These are phyloP conservation scores for Penicillium cosmopolitanum DNA, from an alignment of 495 filamentous ascomycete genomes.

Conservation along the genomic window DNA sequence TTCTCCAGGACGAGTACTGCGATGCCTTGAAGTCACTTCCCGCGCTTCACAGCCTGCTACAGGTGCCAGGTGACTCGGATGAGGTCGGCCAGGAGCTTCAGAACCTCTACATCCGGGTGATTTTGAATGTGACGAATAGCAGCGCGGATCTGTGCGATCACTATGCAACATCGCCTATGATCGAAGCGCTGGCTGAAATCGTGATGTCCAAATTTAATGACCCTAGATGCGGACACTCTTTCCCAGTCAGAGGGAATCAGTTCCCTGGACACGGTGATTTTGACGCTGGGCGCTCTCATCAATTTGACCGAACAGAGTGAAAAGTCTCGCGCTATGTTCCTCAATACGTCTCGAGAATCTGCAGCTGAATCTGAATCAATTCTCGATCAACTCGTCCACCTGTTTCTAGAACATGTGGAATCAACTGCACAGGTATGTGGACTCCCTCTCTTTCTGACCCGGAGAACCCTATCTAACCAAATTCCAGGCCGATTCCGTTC, in stretches of 20 bases:
- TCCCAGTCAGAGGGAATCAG: conserved; percentile 45
- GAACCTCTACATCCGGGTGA: conserved; percentile 63
- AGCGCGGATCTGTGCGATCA: conserved; percentile 65
- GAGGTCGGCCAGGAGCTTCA: conserved; percentile 25
- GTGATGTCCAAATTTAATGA: conserved; percentile 43
- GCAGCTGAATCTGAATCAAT: conserved; percentile 21
- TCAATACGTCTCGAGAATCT: conserved; percentile 25
- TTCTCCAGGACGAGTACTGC: conserved; percentile 27
- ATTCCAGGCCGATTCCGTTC: conserved; percentile 75
- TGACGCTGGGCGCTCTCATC: conserved; percentile 82
- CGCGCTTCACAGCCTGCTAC: conserved; percentile 34
- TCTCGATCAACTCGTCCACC: conserved; percentile 46
- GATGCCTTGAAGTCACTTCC: conserved; percentile 33
- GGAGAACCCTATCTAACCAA: conserved; percentile 3
- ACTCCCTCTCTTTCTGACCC: background rate
- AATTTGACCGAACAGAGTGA: conserved; percentile 83
- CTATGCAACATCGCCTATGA: conserved; percentile 62
- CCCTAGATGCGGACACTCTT: conserved; percentile 41
- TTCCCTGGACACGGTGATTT: conserved; percentile 70
- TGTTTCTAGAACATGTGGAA: conserved; percentile 45
- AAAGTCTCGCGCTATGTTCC: conserved; percentile 47
- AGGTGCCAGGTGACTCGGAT: conserved; percentile 11
- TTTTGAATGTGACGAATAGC: conserved; percentile 88
- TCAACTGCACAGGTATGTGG: conserved; percentile 51
- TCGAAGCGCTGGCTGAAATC: conserved; percentile 60